Evolutionary conservation across 2,329 filamentous ascomycete genomes (phyloP), one percentile per base, ranked within the genome.

Genomic region (Aspergillus piperis): DNA sequence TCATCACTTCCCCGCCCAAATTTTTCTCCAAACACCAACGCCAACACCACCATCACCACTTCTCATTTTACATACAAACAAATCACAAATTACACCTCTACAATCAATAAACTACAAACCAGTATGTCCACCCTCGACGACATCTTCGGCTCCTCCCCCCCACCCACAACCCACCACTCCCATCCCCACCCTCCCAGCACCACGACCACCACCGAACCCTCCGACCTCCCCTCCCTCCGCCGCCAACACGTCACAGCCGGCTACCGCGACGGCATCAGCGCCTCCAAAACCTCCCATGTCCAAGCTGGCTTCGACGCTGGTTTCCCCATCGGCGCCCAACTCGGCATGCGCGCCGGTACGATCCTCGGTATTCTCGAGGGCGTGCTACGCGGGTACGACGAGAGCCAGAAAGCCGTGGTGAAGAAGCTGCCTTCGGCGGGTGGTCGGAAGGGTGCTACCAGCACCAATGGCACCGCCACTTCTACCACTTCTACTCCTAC

Each of bases 271-370:
- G 95, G 94, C 48, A 85, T 98, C 56, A 84, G 89, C 0, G 81
- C 80, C 3, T 90, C 90, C 32, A 98, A 98, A 74, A 85, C 85
- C 25, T 78, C 83, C 51, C 89, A 87, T 69, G 86, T 97, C 25
- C 95, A 99, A 77, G 82, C 83, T 13, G 94, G 94, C 0, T 98
- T 99, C 71, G 95, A 99, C 73, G 91, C 94, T 65, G 94, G 94
- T 0, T 98, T 92, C 73, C 83, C 87, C 13, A 82, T 98, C 0
- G 95, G 95, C 11, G 93, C 92, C 0, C 87, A 89, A 54, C 79
- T 98, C 30, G 95, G 94, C 0, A 75, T 90, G 64, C 83, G 83
- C 27, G 89, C 88, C 0, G 95, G 95, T 0, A 87, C 86, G 65
- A 78, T 96, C 11, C 75, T 96, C 3, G 95, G 95, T 0, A 78